phyloP scores from a whole-genome alignment of 75 land plant species.

The Ceratopteris richardii region DNA sequence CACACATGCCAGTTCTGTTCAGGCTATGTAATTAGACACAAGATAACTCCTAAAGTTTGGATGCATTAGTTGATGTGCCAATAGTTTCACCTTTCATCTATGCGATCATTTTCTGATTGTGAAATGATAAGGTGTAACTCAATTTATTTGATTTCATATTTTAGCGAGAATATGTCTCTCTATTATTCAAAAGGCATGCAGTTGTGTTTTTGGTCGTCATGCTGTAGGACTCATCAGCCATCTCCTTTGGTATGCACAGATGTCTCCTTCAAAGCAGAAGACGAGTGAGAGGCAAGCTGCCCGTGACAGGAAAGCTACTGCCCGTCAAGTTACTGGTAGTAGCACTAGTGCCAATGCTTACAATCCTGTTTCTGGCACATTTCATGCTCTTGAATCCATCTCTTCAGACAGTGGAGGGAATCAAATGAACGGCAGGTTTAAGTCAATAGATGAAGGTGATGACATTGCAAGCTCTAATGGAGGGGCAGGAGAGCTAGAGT shows the following conservation, averaged over 20 bases:
- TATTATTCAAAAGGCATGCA: no score
- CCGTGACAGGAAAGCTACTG: conserved; percentile 33
- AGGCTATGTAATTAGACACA: no score
- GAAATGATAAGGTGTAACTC: no score
- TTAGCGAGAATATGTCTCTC: no score
- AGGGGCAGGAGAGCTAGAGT: conserved; percentile 45
- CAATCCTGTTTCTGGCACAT: conserved; percentile 63
- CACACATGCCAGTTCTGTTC: no score
- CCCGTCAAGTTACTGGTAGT: conserved; percentile 25
- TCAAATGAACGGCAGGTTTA: conserved; percentile 37
- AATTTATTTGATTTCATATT: no score
- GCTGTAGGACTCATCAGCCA: no score
- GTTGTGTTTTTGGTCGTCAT: no score
- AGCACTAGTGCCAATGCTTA: conserved; percentile 53
- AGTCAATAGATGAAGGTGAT: conserved; percentile 46
- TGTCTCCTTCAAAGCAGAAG: conserved; percentile 71
- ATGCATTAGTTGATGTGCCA: no score
- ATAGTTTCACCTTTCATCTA: no score
- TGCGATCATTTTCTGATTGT: no score
- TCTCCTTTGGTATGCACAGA: conserved; percentile 11
- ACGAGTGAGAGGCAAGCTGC: conserved; percentile 22
- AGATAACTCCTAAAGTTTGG: no score
- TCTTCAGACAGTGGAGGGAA: conserved; percentile 14
- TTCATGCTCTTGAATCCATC: conserved; percentile 54
- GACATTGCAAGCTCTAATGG: conserved; percentile 24